A percentile compares a stretch with the other conserved stretches of the same genome.
Evolutionary conservation across 2,329 filamentous ascomycete genomes (phyloP).

Genomic region (Helotiales sp.): DNA sequence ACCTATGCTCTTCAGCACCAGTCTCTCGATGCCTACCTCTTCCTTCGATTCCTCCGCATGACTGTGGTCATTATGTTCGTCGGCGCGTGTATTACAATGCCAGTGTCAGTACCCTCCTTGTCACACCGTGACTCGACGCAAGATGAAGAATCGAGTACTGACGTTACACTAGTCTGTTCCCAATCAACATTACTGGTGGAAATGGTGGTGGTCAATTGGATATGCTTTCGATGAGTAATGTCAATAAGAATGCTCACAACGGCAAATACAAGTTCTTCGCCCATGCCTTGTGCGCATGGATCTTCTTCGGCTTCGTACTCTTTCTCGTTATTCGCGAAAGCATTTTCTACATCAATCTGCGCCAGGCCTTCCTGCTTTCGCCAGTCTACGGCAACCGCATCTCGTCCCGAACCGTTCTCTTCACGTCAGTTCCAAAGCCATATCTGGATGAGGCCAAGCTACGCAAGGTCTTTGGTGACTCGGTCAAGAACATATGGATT

Average conservation of each 20-base stretch:
- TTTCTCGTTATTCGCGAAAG: conserved; percentile 86
- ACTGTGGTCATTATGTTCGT: conserved; percentile 79
- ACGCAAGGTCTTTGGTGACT: conserved; percentile 78
- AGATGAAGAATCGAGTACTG: background rate
- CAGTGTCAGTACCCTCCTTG: conserved; percentile 54
- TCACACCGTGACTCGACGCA: background rate
- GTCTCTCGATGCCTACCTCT: conserved; percentile 89
- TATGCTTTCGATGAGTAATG: conserved; percentile 78
- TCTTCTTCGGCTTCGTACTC: conserved; percentile 87
- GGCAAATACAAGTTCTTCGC: conserved; percentile 73
- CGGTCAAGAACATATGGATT: conserved; percentile 85
- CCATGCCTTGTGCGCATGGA: conserved; percentile 78
- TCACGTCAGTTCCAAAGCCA: conserved; percentile 79
- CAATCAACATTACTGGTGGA: conserved; percentile 84
- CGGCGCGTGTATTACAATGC: conserved; percentile 84
- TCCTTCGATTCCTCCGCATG: conserved; percentile 86
- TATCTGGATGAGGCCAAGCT: conserved; percentile 81
- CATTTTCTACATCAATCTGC: conserved; percentile 90
- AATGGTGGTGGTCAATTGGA: conserved; percentile 70
- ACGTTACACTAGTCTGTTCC: conserved; percentile 57
- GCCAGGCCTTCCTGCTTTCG: conserved; percentile 89
- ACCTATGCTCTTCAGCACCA: conserved; percentile 86
- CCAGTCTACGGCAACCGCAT: conserved; percentile 83
- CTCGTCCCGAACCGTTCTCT: conserved; percentile 88
- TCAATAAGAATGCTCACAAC: conserved; percentile 57